Evolutionary conservation across 352 stramenopile species (phyloP).

Genomic region (Phytophthora lateralis): DNA sequence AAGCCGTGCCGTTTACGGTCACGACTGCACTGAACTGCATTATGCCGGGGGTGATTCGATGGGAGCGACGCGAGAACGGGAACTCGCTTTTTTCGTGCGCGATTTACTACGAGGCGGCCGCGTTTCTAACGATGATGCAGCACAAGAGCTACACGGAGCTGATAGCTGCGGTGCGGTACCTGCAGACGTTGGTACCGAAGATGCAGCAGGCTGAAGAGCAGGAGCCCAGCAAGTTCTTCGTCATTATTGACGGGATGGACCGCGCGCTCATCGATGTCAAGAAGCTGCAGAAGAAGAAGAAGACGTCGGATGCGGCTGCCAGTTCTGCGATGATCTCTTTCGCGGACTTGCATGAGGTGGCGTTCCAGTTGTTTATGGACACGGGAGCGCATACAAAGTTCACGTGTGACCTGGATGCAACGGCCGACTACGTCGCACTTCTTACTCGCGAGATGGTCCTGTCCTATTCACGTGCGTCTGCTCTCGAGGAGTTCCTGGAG

Average conservation of each 20-base stretch:
- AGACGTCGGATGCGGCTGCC: conserved; percentile 3
- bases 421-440: conserved; percentile 56
- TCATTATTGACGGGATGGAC: conserved; percentile 72
- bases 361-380: conserved; percentile 77
- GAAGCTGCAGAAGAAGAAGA: conserved; percentile 46
- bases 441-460: conserved; percentile 63
- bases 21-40: conserved; percentile 37
- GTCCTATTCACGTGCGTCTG: conserved; percentile 41
- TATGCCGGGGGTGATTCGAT: conserved; percentile 41
- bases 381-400: conserved; percentile 63
- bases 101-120: conserved; percentile 49
- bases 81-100: conserved; percentile 28
- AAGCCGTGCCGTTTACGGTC: conserved; percentile 45
- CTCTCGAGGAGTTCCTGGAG: conserved; percentile 62
- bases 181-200: conserved; percentile 32
- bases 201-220: conserved; percentile 8
- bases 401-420: conserved; percentile 58
- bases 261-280: conserved; percentile 55
- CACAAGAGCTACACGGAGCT: conserved; percentile 45
- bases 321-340: conserved; percentile 41
- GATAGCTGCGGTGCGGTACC: conserved; percentile 32
- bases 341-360: conserved; percentile 60
- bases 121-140: conserved; percentile 48
- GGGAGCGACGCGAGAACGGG: conserved; percentile 32
- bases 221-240: conserved; percentile 39